phyloP scores from a whole-genome alignment of 2,329 filamentous ascomycete species.

The Didymella segeticola region DNA sequence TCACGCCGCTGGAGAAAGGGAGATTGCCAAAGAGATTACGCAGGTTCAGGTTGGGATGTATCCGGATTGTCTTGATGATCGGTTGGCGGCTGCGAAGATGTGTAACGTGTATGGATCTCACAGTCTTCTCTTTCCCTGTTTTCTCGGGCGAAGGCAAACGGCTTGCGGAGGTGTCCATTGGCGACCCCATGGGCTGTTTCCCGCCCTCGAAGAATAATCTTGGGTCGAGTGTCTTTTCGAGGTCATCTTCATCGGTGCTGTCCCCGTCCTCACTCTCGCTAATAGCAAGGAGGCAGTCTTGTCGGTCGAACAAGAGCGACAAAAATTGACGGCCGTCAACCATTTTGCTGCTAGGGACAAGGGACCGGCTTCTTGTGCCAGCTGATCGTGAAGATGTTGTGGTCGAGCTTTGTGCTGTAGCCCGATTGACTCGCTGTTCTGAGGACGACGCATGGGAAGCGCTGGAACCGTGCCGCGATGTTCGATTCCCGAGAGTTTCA shows the following conservation, averaged over 20 bases:
- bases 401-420: conserved; percentile 1
- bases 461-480: conserved; percentile 15
- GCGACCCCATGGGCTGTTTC: conserved; percentile 6
- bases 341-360: neutral
- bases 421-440: conserved; percentile 16
- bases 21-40: conserved; percentile 27
- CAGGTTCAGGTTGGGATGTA: conserved; percentile 32
- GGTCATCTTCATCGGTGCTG: conserved; percentile 8
- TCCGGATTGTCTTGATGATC: conserved; percentile 27
- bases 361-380: conserved; percentile 19
- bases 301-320: conserved; percentile 27
- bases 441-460: conserved; percentile 18
- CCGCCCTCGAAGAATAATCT: conserved; percentile 14
- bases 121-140: conserved; percentile 4
- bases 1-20: conserved; percentile 22
- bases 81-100: conserved; percentile 28
- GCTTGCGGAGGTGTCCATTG: conserved; percentile 17
- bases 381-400: conserved; percentile 9
- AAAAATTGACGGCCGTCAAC: conserved; percentile 17
- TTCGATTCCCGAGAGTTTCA: conserved; percentile 4
- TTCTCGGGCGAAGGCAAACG: conserved; percentile 4
- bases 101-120: conserved; percentile 26
- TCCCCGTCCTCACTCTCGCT: conserved; percentile 23
- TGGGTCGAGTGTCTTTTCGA: conserved; percentile 22
- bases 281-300: conserved; percentile 26